Evolutionary conservation across 2,329 filamentous ascomycete genomes (phyloP).

Genomic region (Neonectria magnoliae): DNA sequence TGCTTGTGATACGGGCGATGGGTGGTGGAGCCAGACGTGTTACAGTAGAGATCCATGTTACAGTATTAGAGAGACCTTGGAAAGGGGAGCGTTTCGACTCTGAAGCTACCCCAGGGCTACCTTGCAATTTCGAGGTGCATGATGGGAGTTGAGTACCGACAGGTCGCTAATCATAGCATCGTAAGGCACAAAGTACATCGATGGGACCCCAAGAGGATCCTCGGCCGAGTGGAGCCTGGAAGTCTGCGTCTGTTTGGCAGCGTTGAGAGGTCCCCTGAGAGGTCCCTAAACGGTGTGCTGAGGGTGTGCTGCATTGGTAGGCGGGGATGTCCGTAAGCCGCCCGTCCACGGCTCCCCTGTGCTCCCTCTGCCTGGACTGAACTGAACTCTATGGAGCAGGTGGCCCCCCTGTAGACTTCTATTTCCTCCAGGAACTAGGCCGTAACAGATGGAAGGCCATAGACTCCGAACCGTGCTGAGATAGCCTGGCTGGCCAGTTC

Average conservation of each 20-base stretch:
- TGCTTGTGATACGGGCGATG: constrained; percentile 13
- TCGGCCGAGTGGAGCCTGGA: not conserved
- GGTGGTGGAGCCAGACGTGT: not conserved
- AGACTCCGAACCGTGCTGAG: not conserved
- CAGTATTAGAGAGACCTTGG: not conserved
- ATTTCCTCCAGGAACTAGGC: not conserved
- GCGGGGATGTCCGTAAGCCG: not conserved
- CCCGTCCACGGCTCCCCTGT: not conserved
- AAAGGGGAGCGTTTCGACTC: not conserved
- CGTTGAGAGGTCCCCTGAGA: not conserved
- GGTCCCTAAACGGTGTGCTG: not conserved
- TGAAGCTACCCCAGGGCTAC: not conserved
- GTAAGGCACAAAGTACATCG: constrained; percentile 16
- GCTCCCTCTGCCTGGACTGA: not conserved
- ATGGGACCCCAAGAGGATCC: constrained; percentile 16
- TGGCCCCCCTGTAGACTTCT: not conserved
- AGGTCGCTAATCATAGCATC: constrained; percentile 19
- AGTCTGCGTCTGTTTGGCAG: constrained; percentile 7
- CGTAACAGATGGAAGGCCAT: constrained; percentile 15
- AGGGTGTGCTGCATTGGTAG: not conserved
- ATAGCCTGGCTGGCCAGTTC: constrained; percentile 23
- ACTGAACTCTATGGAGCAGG: not conserved
- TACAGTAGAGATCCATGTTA: too few relatives aligned
- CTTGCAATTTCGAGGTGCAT: constrained; percentile 23
- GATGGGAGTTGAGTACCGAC: constrained; percentile 22